A percentile compares a stretch with the other conserved stretches of the same genome.
Evolutionary conservation across 768 basidiomycete genomes (phyloP).

Genomic region (Tubosaeta sp.): DNA sequence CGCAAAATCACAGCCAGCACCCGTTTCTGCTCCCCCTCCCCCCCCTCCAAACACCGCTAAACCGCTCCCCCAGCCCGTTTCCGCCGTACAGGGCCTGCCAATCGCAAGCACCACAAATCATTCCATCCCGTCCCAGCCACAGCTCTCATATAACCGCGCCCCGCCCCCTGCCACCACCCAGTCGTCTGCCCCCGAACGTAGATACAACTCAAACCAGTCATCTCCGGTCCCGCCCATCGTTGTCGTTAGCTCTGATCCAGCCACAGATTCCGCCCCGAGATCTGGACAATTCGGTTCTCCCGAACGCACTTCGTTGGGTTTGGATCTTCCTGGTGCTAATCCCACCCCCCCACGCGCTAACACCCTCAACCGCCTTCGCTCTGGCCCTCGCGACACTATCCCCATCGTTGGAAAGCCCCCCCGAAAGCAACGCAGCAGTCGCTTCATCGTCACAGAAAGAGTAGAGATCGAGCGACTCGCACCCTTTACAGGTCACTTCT

Average conservation of each 20-base stretch:
- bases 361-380: conserved; percentile 69
- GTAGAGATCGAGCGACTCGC: conserved; percentile 95
- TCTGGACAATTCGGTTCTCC: conserved; percentile 39
- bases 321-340: conserved; percentile 43
- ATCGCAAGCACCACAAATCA: conserved; percentile 35
- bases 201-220: conserved; percentile 40
- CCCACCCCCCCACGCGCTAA: conserved; percentile 62
- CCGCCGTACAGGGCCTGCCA: conserved; percentile 35
- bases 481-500: conserved; percentile 68
- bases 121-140: conserved; percentile 38
- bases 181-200: conserved; percentile 53
- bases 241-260: conserved; percentile 73
- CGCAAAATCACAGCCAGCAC: conserved; percentile 42
- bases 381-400: conserved; percentile 92
- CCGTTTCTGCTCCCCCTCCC: conserved; percentile 44
- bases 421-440: conserved; percentile 94
- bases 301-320: conserved; percentile 44
- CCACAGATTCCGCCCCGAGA: conserved; percentile 44
- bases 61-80: conserved; percentile 54
- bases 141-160: conserved; percentile 40
- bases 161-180: conserved; percentile 37
- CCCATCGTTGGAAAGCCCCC: conserved; percentile 95
- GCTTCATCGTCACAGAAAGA: conserved; percentile 94
- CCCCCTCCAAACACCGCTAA: conserved; percentile 65
- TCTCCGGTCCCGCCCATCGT: conserved; percentile 76